Base-by-base conservation (phyloP, 352 stramenopile species). In the Phytophthora colocasiae region DNA sequence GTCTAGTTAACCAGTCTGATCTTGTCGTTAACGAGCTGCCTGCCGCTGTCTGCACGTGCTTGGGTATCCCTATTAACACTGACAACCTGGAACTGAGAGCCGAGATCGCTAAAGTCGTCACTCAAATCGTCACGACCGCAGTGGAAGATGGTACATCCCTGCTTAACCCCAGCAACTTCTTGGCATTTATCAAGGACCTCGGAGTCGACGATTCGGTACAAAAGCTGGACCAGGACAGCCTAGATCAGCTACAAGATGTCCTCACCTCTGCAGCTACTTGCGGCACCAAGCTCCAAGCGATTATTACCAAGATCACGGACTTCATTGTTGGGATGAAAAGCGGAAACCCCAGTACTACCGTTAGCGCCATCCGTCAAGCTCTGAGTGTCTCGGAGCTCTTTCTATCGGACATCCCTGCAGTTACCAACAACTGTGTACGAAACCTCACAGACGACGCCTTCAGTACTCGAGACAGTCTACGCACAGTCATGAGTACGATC, bases 371-470 rank as follows among this genome's bases (percentile, higher is more conserved):
- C 50, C 78, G 76, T 0, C 63, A 77, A 27, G 48, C 58, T 8
- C 27, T 87, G 14, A 69, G 73, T 14, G 72, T 77, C 32, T 82
- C 78, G 48, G 44, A 81, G 11, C 40, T 87, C 9, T 75, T 87
- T 29, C 39, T 88, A 22, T 71, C 72, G 17, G 77, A 88, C n/a
- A 73, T 88, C n/a, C 81, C 81, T 4, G 59, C 51, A 19, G 71
- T 82, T 4, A 81, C 74, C 4, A 65, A 71, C 29, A 71, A 69
- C 29, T 90, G 81, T 48, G 24, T 66, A 19, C 47, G 52, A 0
- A 77, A 77, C 41, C 19, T 70, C 38, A 77, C 69, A 1, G 58
- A 63, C 4, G 71, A 78, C n/a, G 60, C 61, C 10, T 80, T 67
- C 48, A 56, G 50, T 12, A 76, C 59, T n/a, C 79, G 79, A 19